Conservation (phyloP, 2,329 filamentous ascomycete genomes). For the Neofusicoccum umdonicola region DNA sequence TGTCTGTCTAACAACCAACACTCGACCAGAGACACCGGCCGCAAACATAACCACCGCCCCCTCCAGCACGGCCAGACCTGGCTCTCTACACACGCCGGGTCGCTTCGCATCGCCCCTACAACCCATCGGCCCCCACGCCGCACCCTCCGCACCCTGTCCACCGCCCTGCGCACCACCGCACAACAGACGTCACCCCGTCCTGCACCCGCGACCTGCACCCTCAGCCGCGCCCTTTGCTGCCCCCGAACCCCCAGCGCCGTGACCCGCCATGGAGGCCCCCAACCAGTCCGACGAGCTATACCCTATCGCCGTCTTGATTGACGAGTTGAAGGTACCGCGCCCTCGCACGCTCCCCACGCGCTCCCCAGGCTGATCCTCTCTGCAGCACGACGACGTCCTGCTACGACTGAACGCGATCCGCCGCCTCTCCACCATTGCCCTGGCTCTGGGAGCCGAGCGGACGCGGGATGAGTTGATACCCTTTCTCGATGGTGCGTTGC, state of each 20-base stretch:
- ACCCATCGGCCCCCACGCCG: not conserved
- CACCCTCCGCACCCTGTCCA: not conserved
- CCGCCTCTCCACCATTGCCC: constrained; percentile 94
- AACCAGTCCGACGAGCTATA: constrained; percentile 98
- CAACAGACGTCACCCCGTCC: constrained; percentile 18
- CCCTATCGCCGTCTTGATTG: constrained; percentile 98
- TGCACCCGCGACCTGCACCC: constrained; percentile 1
- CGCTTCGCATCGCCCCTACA: constrained; percentile 12
- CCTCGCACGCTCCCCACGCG: not conserved
- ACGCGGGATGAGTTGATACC: constrained; percentile 98
- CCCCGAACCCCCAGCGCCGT: constrained; percentile 32
- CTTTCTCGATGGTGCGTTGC: constrained; percentile 87
- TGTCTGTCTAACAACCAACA: constrained; percentile 18
- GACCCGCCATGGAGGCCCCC: constrained; percentile 72
- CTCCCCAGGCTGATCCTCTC: constrained; percentile 18
- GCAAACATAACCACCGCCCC: constrained; percentile 17
- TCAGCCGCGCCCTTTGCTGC: constrained; percentile 9
- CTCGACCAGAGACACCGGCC: constrained; percentile 18
- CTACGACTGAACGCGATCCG: constrained; percentile 98
- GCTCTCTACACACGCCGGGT: constrained; percentile 12
- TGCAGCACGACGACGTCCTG: constrained; percentile 94
- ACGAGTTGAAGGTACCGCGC: constrained; percentile 87
- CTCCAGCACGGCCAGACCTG: constrained; percentile 11
- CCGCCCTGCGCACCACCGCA: constrained; percentile 16
- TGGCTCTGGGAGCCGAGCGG: constrained; percentile 91